Evolutionary conservation across 805 yeast genomes (phyloP).

Genomic region (Hanseniaspora taiwanica): DNA sequence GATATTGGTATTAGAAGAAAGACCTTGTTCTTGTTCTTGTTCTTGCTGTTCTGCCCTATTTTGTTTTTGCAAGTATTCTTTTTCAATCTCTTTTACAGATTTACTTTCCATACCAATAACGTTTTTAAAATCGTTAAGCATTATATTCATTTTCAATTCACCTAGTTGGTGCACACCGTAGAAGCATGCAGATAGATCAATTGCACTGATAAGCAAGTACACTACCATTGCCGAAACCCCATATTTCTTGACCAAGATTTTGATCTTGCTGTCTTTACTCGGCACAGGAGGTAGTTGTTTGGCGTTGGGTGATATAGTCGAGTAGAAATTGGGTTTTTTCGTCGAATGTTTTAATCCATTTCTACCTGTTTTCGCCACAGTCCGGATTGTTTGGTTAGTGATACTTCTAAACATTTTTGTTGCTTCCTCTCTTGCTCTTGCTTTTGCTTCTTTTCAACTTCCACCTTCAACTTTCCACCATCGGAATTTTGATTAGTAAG

Average conservation of each 20-base stretch:
- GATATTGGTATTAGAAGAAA: too few relatives aligned
- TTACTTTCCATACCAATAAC: slow-evolving; percentile 47
- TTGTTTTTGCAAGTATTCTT: slow-evolving; percentile 23
- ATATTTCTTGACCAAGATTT: slow-evolving; percentile 71
- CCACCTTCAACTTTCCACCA: too few relatives aligned
- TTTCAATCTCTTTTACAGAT: slow-evolving; percentile 27
- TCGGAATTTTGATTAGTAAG: too few relatives aligned
- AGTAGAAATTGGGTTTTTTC: too few relatives aligned
- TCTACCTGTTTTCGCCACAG: too few relatives aligned
- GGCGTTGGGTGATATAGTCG: background rate
- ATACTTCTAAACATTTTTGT: too few relatives aligned
- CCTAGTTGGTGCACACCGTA: slow-evolving; percentile 76
- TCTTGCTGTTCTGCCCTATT: background rate
- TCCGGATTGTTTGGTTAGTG: too few relatives aligned
- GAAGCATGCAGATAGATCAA: slow-evolving; percentile 79
- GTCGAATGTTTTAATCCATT: too few relatives aligned
- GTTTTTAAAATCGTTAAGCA: slow-evolving; percentile 47
- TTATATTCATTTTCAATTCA: slow-evolving; percentile 59
- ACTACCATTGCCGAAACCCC: slow-evolving; percentile 88
- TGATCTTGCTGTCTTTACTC: background rate
- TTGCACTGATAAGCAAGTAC: slow-evolving; percentile 50
- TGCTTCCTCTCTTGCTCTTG: too few relatives aligned
- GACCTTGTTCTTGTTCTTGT: slow-evolving; percentile 14
- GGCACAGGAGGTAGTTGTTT: background rate
- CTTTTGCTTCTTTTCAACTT: too few relatives aligned